A percentile compares a stretch with the other conserved stretches of the same genome.
Conservation (phyloP, 768 basidiomycete species). For the Amanita molliuscula region DNA sequence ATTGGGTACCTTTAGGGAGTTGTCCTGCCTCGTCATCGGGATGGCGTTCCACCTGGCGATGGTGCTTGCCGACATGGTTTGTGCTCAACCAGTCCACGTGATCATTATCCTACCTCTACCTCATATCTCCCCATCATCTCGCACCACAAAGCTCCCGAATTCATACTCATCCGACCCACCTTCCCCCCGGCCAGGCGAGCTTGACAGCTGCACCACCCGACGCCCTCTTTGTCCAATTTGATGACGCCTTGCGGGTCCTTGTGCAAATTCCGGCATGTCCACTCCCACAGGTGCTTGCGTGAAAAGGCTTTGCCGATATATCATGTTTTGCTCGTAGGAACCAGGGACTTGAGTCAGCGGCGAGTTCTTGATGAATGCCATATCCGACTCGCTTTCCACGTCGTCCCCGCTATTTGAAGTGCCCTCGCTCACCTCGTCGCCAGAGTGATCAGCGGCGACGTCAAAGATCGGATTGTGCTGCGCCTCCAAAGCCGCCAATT, state of each 20-base stretch:
- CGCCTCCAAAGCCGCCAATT: constrained; percentile 1
- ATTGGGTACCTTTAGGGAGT: constrained; percentile 60
- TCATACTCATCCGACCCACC: constrained; percentile 55
- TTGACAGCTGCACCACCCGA: constrained; percentile 25
- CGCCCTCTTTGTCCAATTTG: constrained; percentile 27
- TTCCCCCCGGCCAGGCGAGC: constrained; percentile 48
- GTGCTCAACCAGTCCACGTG: constrained; percentile 2
- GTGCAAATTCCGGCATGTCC: constrained; percentile 43
- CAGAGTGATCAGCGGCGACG: constrained; percentile 68
- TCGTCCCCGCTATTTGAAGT: constrained; percentile 43
- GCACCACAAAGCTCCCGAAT: constrained; percentile 73
- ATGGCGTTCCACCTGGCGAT: constrained; percentile 71
- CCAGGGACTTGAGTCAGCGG: constrained; percentile 58
- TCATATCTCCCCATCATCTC: constrained; percentile 59
- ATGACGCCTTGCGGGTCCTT: constrained; percentile 35
- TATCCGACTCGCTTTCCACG: constrained; percentile 57
- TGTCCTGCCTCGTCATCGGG: constrained; percentile 27
- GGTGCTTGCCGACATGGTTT: constrained; percentile 49
- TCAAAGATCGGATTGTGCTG: constrained; percentile 41
- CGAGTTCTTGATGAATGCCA: constrained; percentile 51
- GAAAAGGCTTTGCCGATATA: constrained; percentile 63
- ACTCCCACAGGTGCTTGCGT: constrained; percentile 47
- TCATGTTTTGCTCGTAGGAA: constrained; percentile 63
- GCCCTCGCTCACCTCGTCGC: constrained; percentile 65
- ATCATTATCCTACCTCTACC: not conserved